Evolutionary conservation across 2,329 filamentous ascomycete species (phyloP), one percentile per base, ranked within the genome.

Genomic region (Chaetomiaceae sp.): DNA sequence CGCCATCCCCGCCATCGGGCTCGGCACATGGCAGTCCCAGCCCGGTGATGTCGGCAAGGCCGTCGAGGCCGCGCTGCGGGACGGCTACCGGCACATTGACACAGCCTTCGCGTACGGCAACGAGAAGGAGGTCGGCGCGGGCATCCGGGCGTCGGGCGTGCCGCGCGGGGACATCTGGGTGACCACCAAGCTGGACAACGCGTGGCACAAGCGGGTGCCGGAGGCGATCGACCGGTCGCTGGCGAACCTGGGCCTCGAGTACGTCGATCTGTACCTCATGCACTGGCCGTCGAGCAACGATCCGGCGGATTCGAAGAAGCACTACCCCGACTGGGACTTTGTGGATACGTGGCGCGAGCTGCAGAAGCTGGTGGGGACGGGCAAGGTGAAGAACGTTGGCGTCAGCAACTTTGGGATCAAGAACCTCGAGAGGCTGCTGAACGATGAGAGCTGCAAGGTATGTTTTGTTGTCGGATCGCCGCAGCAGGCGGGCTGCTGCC

Each of bases 361-460:
- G 76, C 81, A 87, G 70, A 86, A 85, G 74, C 73, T 89, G 41
- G 71, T 81, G 20, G 79, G 69, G 10, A 82, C 79, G 39, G 83
- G 84, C 66, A 87, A 89, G 70, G 86, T 86, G 45, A 79, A 77
- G 69, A 89, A 88, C 73, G 89, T 92, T 65, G 88, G 88, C 61
- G 86, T 93, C 51, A 89, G 86, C 68, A 95, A 95, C 77, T 93
- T 95, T 67, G 85, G 78, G 57, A 88, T 91, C 66, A 81, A 74
- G 68, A 87, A 93, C 70, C 73, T 93, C 33, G 86, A 92, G 76
- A 87, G 81, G 68, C 77, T 93, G 52, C 74, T 93, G 55, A 81
- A 77, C 60, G 78, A 86, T 60, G 76, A 80, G 10, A 75, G 73
- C 57, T 80, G 75, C 71, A 83, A 83, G 71, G 82, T 79, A 62